These are phyloP conservation scores for Vigna radiata DNA, from an alignment of 306 rosid genomes.

Conservation along the genomic window DNA sequence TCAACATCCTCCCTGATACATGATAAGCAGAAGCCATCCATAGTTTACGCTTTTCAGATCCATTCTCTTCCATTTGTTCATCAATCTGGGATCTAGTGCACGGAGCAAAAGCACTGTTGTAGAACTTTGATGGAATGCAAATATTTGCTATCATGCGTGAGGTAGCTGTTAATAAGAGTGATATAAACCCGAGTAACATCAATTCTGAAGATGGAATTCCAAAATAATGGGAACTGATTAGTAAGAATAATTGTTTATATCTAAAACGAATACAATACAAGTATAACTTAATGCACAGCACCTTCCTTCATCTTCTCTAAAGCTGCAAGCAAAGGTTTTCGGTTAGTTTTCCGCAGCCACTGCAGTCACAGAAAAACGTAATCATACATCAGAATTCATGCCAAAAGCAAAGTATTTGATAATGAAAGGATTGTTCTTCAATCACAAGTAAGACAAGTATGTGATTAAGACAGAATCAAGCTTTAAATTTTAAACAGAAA, in stretches of 20 bases:
- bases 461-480: constrained; percentile 19
- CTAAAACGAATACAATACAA: background rate
- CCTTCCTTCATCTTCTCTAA: constrained; percentile 99
- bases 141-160: constrained; percentile 85
- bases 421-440: background rate
- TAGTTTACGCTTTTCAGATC: constrained; percentile 65
- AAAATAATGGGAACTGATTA: constrained; percentile 32
- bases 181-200: constrained; percentile 98
- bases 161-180: constrained; percentile 94
- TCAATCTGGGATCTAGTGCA: constrained; percentile 77
- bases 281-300: constrained; percentile 39
- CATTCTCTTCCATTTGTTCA: constrained; percentile 61
- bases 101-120: constrained; percentile 77
- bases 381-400: constrained; percentile 28
- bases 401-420: constrained; percentile 1
- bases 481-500: constrained; percentile 8
- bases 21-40: constrained; percentile 58
- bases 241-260: constrained; percentile 16
- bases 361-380: constrained; percentile 47
- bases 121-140: constrained; percentile 91
- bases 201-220: constrained; percentile 70
- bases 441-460: background rate
- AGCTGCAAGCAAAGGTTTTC: constrained; percentile 94
- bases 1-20: constrained; percentile 66
- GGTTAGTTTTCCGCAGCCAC: constrained; percentile 90